Percentiles rank a stretch among this genome's conserved stretches.
These are phyloP conservation scores for Abortiporus biennis DNA, from an alignment of 1,284 basidiomycete genomes.

Conservation along the genomic window DNA sequence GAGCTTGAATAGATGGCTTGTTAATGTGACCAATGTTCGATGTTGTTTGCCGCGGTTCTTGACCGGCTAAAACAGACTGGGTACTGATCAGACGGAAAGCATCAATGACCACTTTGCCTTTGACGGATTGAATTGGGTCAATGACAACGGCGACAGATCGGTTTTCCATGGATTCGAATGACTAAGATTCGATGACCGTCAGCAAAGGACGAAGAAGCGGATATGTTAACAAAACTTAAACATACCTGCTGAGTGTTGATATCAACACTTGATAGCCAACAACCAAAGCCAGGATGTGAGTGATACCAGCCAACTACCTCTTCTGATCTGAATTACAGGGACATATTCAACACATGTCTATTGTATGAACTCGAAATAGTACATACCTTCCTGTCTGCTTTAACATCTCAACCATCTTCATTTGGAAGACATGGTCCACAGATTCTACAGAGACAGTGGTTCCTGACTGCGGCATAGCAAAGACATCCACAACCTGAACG, in stretches of 20 bases:
- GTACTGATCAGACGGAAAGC: constrained; percentile 97
- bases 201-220: no score
- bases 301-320: constrained; percentile 99
- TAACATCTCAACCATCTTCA: constrained; percentile 98
- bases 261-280: constrained; percentile 98
- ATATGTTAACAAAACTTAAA: constrained; percentile 10
- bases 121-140: constrained; percentile 99
- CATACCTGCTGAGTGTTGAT: constrained; percentile 97
- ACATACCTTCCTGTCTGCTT: constrained; percentile 96
- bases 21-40: constrained; percentile 99
- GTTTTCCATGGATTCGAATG: constrained; percentile 93
- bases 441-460: constrained; percentile 99
- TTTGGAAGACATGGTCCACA: constrained; percentile 98
- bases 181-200: no score
- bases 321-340: constrained; percentile 69
- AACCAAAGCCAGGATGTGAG: constrained; percentile 99
- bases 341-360: neutral
- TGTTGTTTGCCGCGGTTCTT: constrained; percentile 96
- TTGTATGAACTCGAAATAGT: neutral
- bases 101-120: constrained; percentile 98
- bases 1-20: constrained; percentile 96
- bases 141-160: constrained; percentile 97
- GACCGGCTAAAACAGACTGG: constrained; percentile 79
- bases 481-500: constrained; percentile 96
- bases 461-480: constrained; percentile 99